Evolutionary conservation across 805 yeast species (phyloP), one percentile per base, ranked within the genome.

Genomic region (Kuraishia piskuri): DNA sequence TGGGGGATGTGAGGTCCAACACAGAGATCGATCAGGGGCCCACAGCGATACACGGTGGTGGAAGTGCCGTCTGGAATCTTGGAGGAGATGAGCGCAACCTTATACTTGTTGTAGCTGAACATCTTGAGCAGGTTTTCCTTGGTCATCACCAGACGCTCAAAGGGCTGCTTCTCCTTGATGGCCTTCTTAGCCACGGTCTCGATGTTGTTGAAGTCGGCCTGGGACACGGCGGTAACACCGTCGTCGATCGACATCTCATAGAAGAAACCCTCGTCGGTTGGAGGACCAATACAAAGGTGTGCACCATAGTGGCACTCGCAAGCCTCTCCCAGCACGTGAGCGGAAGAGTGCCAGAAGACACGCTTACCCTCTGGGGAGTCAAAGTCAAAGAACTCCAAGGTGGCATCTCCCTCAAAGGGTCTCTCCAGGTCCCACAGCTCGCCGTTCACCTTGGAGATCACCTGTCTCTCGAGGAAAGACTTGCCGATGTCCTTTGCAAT

Each of bases 311-410:
- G 94, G 70, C 97, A 86, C 75, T 94, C 99, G 76, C 96, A 88
- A 50, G 97, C 92, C 76, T 94, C 99, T 73, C 99, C 99, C 62
- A 94, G 76, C 53, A 94, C 92, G 73, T 94, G 99, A 52, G 99
- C 99, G 60, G 96, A 87, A 2, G 99, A 94, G 71, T 94, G 99
- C 99, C 99, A 94, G 74, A 94, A 94, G 37, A 92, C 98, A 59
- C 84, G 83, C 68, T 86, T 89, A 71, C 98, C 99, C 65, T 91
- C 97, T n/a, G 88, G 88, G 56, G 89, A 78, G 45, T 90, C 96
- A 64, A 94, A 94, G 67, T 91, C 97, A 67, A 90, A 80, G 64
- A 90, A 85, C 68, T 90, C 94, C 58, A 94, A 75, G 23, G 73
- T 68, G 55, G 80, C 76, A 56, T 80, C 86, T 12, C 70, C 72